Evolutionary conservation across 2,329 filamentous ascomycete species (phyloP).

Genomic region (Fonsecaea pedrosoi): DNA sequence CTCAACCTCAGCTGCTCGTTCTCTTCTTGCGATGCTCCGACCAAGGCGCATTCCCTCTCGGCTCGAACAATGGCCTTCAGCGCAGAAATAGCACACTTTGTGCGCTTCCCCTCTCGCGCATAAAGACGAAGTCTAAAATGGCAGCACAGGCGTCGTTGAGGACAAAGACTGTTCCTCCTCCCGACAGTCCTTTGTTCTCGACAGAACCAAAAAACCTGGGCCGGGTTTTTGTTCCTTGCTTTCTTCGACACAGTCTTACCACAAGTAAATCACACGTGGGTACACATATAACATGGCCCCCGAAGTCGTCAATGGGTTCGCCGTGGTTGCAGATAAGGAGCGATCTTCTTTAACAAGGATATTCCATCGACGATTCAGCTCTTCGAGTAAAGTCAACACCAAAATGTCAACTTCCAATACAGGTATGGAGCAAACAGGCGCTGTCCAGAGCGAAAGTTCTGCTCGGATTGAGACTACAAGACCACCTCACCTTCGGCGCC

Average conservation of each 20-base stretch:
- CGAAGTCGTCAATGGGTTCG: background rate
- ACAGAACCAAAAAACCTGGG: background rate
- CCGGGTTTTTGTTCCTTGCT: background rate
- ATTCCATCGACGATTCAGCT: background rate
- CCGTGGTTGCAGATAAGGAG: background rate
- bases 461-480: background rate
- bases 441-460: background rate
- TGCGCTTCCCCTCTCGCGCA: background rate
- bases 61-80: background rate
- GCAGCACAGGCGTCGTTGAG: slow-evolving; percentile 1
- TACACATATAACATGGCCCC: background rate
- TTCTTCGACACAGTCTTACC: background rate
- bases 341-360: background rate
- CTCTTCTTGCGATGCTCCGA: background rate
- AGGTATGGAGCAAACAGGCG: background rate
- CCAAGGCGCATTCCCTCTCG: background rate
- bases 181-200: slow-evolving; percentile 20
- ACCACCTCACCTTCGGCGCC: slow-evolving; percentile 16
- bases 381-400: background rate
- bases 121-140: slow-evolving; percentile 19
- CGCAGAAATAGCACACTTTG: background rate
- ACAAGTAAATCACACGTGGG: background rate
- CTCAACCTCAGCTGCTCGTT: background rate
- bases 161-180: slow-evolving; percentile 15
- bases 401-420: background rate